Evolutionary conservation across 2,329 filamentous ascomycete genomes (phyloP).

Genomic region (Esteya vermicola): DNA sequence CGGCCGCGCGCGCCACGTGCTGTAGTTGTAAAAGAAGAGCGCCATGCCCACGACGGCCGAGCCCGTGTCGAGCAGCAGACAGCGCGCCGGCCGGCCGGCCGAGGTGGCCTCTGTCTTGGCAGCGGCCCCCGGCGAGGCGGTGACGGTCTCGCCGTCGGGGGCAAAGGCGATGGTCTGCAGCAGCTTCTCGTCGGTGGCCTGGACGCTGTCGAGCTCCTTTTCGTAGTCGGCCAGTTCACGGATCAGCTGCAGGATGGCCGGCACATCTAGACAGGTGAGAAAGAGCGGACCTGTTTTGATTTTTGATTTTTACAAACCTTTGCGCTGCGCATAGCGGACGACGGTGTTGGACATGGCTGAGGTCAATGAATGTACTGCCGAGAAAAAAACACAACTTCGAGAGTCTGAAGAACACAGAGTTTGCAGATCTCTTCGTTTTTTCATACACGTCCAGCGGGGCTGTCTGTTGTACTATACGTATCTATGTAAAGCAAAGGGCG

Average conservation of each 20-base stretch:
- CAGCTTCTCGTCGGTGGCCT: constrained; percentile 66
- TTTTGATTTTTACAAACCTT: constrained; percentile 28
- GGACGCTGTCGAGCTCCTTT: constrained; percentile 56
- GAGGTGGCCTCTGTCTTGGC: constrained; percentile 35
- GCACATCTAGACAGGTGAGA: constrained; percentile 72
- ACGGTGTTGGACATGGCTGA: constrained; percentile 20
- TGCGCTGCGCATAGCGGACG: constrained; percentile 43
- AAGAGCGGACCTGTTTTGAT: background rate
- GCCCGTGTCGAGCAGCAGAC: constrained; percentile 49
- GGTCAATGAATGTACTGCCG: too few relatives aligned
- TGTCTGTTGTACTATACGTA: too few relatives aligned
- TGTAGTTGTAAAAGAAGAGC: constrained; percentile 91
- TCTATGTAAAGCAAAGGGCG: too few relatives aligned
- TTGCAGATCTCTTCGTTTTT: too few relatives aligned
- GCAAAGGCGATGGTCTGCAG: constrained; percentile 67
- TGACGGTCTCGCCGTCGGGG: constrained; percentile 26
- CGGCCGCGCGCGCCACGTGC: constrained; percentile 75
- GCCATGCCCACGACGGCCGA: constrained; percentile 57
- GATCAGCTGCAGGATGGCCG: constrained; percentile 68
- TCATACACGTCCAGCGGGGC: too few relatives aligned
- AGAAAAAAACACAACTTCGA: too few relatives aligned
- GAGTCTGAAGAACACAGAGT: too few relatives aligned
- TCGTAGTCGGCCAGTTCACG: constrained; percentile 81
- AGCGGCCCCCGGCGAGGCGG: constrained; percentile 18
- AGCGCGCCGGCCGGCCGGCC: constrained; percentile 53